Percentiles rank a stretch among this genome's conserved stretches.
phyloP scores from a whole-genome alignment of 2,329 filamentous ascomycete species.

The Exophiala xenobiotica region DNA sequence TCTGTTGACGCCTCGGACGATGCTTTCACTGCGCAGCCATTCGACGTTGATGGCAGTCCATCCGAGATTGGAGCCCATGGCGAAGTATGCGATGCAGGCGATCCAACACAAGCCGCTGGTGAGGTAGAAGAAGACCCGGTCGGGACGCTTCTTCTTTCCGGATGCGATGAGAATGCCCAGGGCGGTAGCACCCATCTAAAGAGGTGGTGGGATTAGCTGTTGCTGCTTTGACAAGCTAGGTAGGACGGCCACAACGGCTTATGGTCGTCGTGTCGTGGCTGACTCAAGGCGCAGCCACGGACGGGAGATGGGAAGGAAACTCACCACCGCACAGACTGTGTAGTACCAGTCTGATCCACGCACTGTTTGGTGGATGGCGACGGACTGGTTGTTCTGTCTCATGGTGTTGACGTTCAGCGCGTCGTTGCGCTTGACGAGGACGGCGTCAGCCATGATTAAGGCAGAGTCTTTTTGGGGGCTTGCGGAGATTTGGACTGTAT shows the following conservation, averaged over 20 bases:
- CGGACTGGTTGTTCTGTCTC: conserved; percentile 6
- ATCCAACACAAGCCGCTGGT: conserved; percentile 16
- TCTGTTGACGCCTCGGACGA: conserved; percentile 52
- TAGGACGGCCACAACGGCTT: no score
- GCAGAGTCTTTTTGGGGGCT: no score
- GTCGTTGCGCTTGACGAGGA: conserved; percentile 7
- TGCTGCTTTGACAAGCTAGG: no score
- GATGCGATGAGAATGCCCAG: conserved; percentile 8
- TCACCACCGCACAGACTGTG: conserved; percentile 10
- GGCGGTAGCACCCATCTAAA: conserved; percentile 14
- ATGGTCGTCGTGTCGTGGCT: no score
- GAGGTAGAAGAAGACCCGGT: conserved; percentile 21
- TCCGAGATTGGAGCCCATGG: conserved; percentile 64
- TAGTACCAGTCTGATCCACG: conserved; percentile 21
- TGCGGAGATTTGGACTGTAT: no score
- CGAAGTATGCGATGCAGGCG: conserved; percentile 61
- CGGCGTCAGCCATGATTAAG: background rate
- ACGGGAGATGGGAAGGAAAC: no score
- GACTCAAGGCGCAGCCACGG: no score
- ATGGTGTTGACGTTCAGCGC: conserved; percentile 6
- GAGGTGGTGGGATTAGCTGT: no score
- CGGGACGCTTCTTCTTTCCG: conserved; percentile 2
- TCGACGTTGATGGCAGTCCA: conserved; percentile 61
- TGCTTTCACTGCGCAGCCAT: conserved; percentile 48
- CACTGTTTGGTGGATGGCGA: conserved; percentile 18